These are phyloP conservation scores for Porcisia deanei DNA, from an alignment of 208 protist species.

Conservation along the genomic window DNA sequence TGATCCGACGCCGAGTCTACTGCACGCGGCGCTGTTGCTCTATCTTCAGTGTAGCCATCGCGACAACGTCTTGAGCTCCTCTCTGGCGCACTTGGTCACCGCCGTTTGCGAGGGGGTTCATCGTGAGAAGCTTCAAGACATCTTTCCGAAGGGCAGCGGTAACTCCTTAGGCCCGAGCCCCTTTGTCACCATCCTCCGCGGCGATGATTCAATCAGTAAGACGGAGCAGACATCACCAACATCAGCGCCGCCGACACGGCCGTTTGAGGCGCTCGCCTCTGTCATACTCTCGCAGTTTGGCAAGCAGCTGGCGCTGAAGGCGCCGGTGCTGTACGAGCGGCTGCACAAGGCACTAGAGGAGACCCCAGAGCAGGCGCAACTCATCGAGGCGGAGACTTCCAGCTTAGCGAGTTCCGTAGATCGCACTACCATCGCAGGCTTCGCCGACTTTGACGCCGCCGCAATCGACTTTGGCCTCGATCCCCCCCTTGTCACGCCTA, in stretches of 20 bases:
- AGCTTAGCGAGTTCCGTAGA: constrained; percentile 74
- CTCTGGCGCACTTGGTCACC: constrained; percentile 52
- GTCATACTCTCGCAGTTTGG: constrained; percentile 36
- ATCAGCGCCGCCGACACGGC: neutral
- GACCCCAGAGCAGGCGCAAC: constrained; percentile 70
- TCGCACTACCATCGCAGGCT: constrained; percentile 20
- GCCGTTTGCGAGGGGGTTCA: constrained; percentile 50
- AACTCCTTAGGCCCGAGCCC: constrained; percentile 13
- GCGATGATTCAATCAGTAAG: constrained; percentile 36
- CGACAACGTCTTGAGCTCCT: constrained; percentile 55
- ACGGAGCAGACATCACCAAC: constrained; percentile 12
- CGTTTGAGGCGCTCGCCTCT: constrained; percentile 32
- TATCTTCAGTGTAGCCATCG: constrained; percentile 43
- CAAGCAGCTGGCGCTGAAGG: constrained; percentile 21
- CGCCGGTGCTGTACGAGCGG: constrained; percentile 35
- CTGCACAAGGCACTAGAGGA: constrained; percentile 48
- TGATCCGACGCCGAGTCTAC: constrained; percentile 10
- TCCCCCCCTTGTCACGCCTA: constrained; percentile 11
- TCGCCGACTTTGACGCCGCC: constrained; percentile 32
- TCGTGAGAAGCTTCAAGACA: constrained; percentile 39
- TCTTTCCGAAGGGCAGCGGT: neutral
- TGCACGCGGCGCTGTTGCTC: constrained; percentile 45
- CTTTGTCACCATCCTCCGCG: constrained; percentile 24
- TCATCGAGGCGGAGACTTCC: constrained; percentile 57
- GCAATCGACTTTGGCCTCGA: constrained; percentile 59